Conservation (phyloP, 75 land plant species). For the Picea glauca region DNA sequence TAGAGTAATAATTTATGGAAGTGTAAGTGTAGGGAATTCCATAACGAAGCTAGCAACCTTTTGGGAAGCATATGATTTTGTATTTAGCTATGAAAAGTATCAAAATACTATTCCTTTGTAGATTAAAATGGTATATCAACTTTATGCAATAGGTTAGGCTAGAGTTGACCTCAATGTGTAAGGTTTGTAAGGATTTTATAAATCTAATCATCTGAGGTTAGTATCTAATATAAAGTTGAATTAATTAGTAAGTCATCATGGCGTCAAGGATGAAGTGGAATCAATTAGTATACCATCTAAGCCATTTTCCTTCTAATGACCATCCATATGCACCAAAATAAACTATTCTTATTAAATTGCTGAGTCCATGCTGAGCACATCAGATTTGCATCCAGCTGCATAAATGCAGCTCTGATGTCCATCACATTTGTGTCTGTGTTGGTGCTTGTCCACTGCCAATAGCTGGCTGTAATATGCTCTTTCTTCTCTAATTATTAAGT, state of each 20-base stretch:
- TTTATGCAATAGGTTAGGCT: background rate
- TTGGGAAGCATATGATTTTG: no score
- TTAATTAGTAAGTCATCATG: background rate
- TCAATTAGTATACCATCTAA: background rate
- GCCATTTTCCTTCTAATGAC: background rate
- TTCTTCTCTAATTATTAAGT: background rate
- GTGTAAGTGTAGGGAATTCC: no score
- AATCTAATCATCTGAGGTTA: background rate
- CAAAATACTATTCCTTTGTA: background rate
- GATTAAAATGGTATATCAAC: background rate
- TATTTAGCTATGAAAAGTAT: background rate
- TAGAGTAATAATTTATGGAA: no score
- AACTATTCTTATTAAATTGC: background rate
- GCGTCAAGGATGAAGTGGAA: background rate
- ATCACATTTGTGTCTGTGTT: background rate
- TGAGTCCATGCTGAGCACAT: background rate
- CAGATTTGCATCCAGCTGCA: background rate
- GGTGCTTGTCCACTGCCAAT: conserved; percentile 3
- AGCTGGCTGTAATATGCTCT: background rate
- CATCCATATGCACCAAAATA: conserved; percentile 5
- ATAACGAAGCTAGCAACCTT: no score
- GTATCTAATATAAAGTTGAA: background rate
- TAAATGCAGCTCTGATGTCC: background rate
- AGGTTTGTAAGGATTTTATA: background rate
- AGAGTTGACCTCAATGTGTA: background rate